Conservation (phyloP, 306 rosid genomes). For the Gynostemma pentaphyllum region DNA sequence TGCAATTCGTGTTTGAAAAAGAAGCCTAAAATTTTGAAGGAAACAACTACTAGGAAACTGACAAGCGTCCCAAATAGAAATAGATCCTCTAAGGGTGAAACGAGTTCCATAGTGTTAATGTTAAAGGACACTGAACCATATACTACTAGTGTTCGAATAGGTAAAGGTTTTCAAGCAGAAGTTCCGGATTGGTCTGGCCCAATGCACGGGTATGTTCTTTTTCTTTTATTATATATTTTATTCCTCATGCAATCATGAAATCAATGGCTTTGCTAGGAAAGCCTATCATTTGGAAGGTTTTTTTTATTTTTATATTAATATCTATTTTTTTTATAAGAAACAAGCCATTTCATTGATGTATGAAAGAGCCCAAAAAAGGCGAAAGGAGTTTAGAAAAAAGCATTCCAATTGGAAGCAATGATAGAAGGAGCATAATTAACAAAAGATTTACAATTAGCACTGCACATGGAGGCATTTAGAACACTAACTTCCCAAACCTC, state of each 20-base stretch:
- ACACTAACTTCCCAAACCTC: too few species aligned
- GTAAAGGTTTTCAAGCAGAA: conserved; percentile 93
- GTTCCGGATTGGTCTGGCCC: conserved; percentile 76
- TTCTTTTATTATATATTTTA: conserved; percentile 6
- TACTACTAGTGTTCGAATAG: conserved; percentile 56
- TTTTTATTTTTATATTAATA: not conserved
- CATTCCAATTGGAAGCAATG: too few species aligned
- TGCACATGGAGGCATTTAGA: too few species aligned
- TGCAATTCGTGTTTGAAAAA: conserved; percentile 63
- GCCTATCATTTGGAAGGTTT: not conserved
- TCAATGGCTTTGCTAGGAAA: not conserved
- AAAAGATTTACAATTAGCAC: too few species aligned
- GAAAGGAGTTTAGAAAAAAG: too few species aligned
- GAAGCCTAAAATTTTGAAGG: conserved; percentile 46
- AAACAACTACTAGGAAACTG: conserved; percentile 23
- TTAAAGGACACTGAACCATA: conserved; percentile 43
- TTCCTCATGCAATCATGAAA: conserved; percentile 6
- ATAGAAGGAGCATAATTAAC: too few species aligned
- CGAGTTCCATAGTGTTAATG: conserved; percentile 44
- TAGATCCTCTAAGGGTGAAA: conserved; percentile 34
- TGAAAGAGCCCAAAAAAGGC: too few species aligned
- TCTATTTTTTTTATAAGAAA: too few species aligned
- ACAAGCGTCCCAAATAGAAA: conserved; percentile 29
- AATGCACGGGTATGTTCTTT: conserved; percentile 36
- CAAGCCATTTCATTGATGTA: too few species aligned